Evolutionary conservation across 257 asterid species (phyloP).

Genomic region (Solanum gracilifrons): DNA sequence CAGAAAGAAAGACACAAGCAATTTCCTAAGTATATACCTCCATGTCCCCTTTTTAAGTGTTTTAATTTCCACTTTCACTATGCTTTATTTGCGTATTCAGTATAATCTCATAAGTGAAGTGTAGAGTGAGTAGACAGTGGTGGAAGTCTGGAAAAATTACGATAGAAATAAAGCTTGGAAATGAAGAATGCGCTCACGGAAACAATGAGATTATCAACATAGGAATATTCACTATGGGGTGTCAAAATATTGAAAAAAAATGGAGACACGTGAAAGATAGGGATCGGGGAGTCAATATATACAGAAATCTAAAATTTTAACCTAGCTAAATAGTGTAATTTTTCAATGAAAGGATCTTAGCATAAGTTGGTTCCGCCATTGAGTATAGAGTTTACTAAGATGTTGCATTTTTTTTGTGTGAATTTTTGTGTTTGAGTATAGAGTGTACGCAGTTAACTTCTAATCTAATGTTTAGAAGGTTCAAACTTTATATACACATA

Average conservation of each 20-base stretch:
- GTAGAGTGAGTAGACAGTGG: neutral
- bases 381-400: neutral
- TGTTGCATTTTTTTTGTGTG: neutral
- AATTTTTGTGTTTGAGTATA: too few species aligned
- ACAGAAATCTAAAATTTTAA: neutral
- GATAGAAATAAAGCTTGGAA: too few species aligned
- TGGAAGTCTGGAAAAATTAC: too few species aligned
- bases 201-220: too few species aligned
- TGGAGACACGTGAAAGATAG: neutral
- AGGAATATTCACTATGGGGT: neutral
- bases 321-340: neutral
- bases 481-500: too few species aligned
- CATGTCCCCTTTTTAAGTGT: slow-evolving; percentile 4
- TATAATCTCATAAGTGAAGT: neutral
- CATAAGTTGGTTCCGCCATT: neutral
- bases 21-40: slow-evolving; percentile 14
- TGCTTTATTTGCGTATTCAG: neutral
- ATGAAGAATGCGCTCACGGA: too few species aligned
- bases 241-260: neutral
- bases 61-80: slow-evolving; percentile 4
- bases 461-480: too few species aligned
- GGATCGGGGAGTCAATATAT: neutral
- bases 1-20: neutral
- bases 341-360: neutral
- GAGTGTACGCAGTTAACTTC: neutral